phyloP scores from a whole-genome alignment of 139 green algal genomes.

The Zygnema circumcarinatum region DNA sequence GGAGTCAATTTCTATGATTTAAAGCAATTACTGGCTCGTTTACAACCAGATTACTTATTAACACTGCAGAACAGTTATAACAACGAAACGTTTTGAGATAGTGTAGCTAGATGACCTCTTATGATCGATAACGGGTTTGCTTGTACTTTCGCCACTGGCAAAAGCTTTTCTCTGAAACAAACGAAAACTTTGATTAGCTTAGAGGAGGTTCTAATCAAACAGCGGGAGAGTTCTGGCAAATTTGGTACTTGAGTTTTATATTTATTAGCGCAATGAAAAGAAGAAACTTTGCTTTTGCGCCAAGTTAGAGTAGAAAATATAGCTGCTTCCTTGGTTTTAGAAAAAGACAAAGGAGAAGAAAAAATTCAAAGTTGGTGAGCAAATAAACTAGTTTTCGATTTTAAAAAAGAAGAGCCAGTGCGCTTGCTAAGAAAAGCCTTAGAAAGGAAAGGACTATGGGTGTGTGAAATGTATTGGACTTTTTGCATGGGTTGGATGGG shows the following conservation, averaged over 20 bases:
- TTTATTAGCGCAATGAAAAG: neutral
- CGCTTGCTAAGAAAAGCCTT: no score
- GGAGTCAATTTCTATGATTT: neutral
- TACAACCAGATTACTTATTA: neutral
- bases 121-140: neutral
- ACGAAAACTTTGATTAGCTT: neutral
- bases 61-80: neutral
- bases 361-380: neutral
- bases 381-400: neutral
- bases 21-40: neutral
- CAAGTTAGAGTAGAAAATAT: neutral
- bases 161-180: slow-evolving; percentile 63
- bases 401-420: no score
- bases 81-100: neutral
- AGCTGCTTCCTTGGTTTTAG: neutral
- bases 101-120: neutral
- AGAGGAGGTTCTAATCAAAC: neutral
- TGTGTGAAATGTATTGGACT: no score
- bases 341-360: neutral
- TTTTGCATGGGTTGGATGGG: no score
- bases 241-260: neutral
- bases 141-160: neutral
- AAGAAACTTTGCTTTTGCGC: neutral
- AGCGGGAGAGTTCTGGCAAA: neutral
- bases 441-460: no score